These are phyloP conservation scores for Thalassiosira delicatula DNA, from an alignment of 352 stramenopile genomes.

Conservation along the genomic window DNA sequence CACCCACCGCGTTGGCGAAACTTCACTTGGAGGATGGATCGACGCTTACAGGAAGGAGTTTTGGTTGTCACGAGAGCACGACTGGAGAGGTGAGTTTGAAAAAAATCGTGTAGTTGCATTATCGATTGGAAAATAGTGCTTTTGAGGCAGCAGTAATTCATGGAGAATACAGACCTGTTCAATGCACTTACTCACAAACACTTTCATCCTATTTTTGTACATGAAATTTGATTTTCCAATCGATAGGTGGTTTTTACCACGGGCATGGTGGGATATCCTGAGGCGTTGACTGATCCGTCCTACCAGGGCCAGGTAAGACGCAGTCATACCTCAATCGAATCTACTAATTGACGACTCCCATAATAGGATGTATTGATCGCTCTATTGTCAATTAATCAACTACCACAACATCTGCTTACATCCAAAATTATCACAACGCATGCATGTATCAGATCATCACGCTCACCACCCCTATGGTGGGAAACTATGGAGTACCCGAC, in stretches of 20 bases:
- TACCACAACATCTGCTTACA: background rate
- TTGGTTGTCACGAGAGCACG: conserved; percentile 76
- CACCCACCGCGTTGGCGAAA: conserved; percentile 78
- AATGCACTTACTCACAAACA: background rate
- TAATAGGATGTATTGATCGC: background rate
- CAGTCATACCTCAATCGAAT: too few species aligned
- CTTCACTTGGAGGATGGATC: conserved; percentile 84
- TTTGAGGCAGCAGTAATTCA: conserved; percentile 2
- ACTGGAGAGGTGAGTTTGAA: conserved; percentile 81
- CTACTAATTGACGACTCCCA: background rate
- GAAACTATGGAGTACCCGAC: conserved; percentile 97
- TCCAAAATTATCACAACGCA: too few species aligned
- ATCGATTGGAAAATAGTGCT: too few species aligned
- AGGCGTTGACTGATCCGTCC: conserved; percentile 97
- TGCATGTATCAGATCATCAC: conserved; percentile 89
- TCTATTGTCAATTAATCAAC: conserved; percentile 2
- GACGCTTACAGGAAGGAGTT: conserved; percentile 74
- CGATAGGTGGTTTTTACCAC: conserved; percentile 98
- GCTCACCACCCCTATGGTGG: conserved; percentile 96
- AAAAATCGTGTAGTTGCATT: too few species aligned
- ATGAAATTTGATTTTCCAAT: background rate
- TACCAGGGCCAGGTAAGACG: conserved; percentile 92
- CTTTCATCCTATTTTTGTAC: conserved; percentile 11
- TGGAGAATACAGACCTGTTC: too few species aligned
- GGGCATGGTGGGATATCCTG: conserved; percentile 98